Conservation (phyloP, 2,329 filamentous ascomycete genomes). For the Harringtonia lauricola region DNA sequence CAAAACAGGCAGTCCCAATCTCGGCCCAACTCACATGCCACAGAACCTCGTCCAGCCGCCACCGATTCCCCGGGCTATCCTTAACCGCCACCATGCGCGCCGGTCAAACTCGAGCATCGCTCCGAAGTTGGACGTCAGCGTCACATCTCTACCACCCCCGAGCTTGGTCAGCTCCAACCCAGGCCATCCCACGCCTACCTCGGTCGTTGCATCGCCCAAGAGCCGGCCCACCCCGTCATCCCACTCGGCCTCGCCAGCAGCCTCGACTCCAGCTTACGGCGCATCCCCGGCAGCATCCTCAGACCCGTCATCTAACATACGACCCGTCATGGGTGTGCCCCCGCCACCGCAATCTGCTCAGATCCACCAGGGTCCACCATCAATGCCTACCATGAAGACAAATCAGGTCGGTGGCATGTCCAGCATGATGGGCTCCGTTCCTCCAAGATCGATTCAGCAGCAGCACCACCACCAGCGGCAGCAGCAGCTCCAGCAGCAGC, state of each 20-base stretch:
- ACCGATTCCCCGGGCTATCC: slow-evolving; percentile 67
- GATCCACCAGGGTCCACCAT: neutral
- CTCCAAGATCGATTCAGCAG: slow-evolving; percentile 13
- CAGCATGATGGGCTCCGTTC: slow-evolving; percentile 8
- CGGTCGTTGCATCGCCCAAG: slow-evolving; percentile 54
- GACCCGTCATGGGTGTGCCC: slow-evolving; percentile 21
- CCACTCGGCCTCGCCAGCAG: slow-evolving; percentile 50
- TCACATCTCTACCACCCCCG: slow-evolving; percentile 31
- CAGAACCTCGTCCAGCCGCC: slow-evolving; percentile 62
- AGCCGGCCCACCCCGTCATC: slow-evolving; percentile 75
- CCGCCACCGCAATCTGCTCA: slow-evolving; percentile 12
- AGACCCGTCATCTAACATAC: slow-evolving; percentile 31
- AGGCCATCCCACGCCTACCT: slow-evolving; percentile 20
- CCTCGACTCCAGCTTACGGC: slow-evolving; percentile 32
- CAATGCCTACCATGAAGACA: slow-evolving; percentile 24
- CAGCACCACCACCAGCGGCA: slow-evolving; percentile 23
- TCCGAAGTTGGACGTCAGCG: slow-evolving; percentile 56
- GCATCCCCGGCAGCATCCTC: slow-evolving; percentile 28
- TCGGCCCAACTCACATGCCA: slow-evolving; percentile 57
- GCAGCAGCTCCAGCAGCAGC: slow-evolving; percentile 15
- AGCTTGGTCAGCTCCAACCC: slow-evolving; percentile 17
- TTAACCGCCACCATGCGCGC: slow-evolving; percentile 67
- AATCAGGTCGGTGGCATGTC: slow-evolving; percentile 13
- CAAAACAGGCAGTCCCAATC: slow-evolving; percentile 79
- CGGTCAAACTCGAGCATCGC: slow-evolving; percentile 63